Percentiles rank a stretch among this genome's conserved stretches.
Conservation (phyloP, 768 basidiomycete species). For the Collybia mongolica region DNA sequence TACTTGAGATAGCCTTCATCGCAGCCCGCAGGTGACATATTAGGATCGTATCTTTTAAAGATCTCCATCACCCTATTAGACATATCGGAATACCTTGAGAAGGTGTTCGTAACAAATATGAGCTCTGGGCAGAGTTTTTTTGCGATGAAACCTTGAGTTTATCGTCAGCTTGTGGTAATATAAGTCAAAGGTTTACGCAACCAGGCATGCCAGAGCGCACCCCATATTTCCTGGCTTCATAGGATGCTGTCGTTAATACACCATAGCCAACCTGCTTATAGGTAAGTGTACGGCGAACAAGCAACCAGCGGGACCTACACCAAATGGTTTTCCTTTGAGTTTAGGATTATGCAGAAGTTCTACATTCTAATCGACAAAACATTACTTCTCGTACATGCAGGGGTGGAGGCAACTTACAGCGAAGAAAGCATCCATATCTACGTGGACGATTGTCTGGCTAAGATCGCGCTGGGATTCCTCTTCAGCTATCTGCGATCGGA, state of each 20-base stretch:
- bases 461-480: slow-evolving; percentile 79
- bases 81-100: slow-evolving; percentile 65
- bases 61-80: slow-evolving; percentile 73
- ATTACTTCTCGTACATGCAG: neutral
- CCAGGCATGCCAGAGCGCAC: slow-evolving; percentile 96
- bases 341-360: slow-evolving; percentile 66
- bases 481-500: slow-evolving; percentile 51
- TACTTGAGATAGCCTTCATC: slow-evolving; percentile 95
- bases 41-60: slow-evolving; percentile 69
- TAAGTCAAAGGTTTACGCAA: slow-evolving; percentile 23
- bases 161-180: neutral
- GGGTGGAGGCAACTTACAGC: slow-evolving; percentile 37
- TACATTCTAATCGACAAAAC: slow-evolving; percentile 43
- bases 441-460: slow-evolving; percentile 83
- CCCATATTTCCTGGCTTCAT: slow-evolving; percentile 88
- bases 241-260: slow-evolving; percentile 86
- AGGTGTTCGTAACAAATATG: slow-evolving; percentile 60
- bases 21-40: slow-evolving; percentile 73
- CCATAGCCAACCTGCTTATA: slow-evolving; percentile 69
- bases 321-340: slow-evolving; percentile 73
- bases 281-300: slow-evolving; percentile 11
- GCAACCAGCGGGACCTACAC: slow-evolving; percentile 38
- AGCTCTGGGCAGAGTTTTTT: slow-evolving; percentile 92
- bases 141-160: slow-evolving; percentile 77
- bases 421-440: slow-evolving; percentile 96